Conservation (phyloP, 2,329 filamentous ascomycete species). For the Microdochium trichocladiopsis region DNA sequence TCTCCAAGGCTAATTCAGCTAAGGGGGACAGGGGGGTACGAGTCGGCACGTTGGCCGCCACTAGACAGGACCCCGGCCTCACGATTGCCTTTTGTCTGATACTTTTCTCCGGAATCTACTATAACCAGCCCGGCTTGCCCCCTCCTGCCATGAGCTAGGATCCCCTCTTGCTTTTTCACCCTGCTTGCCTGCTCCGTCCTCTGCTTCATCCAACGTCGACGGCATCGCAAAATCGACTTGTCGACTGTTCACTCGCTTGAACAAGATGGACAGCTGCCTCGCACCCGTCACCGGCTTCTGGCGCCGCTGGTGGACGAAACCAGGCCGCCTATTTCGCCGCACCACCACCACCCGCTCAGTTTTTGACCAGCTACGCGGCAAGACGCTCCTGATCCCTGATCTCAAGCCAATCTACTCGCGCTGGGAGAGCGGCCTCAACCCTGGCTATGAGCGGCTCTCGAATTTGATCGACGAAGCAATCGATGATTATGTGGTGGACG, state of each 20-base stretch:
- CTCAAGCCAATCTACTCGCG: conserved; percentile 8
- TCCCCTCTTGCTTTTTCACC: background rate
- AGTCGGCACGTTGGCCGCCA: background rate
- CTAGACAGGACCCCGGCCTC: background rate
- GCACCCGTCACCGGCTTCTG: background rate
- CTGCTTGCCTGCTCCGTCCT: background rate
- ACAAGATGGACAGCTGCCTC: background rate
- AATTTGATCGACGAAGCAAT: conserved; percentile 7
- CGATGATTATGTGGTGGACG: conserved; percentile 7
- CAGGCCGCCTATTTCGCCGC: background rate
- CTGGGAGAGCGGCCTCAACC: conserved; percentile 8
- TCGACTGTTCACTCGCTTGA: background rate
- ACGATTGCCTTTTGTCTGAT: background rate
- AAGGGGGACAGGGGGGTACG: no score
- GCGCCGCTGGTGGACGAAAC: background rate
- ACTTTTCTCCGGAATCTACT: background rate
- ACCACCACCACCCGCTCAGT: background rate
- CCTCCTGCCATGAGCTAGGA: background rate
- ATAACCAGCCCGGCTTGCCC: background rate
- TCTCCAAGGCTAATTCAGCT: background rate
- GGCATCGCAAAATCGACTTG: background rate
- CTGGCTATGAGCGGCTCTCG: conserved; percentile 6
- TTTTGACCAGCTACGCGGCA: conserved; percentile 1
- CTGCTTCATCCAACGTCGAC: background rate
- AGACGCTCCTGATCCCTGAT: conserved; percentile 8